Evolutionary conservation across 768 basidiomycete genomes (phyloP).

Genomic region (Suillus decipiens): DNA sequence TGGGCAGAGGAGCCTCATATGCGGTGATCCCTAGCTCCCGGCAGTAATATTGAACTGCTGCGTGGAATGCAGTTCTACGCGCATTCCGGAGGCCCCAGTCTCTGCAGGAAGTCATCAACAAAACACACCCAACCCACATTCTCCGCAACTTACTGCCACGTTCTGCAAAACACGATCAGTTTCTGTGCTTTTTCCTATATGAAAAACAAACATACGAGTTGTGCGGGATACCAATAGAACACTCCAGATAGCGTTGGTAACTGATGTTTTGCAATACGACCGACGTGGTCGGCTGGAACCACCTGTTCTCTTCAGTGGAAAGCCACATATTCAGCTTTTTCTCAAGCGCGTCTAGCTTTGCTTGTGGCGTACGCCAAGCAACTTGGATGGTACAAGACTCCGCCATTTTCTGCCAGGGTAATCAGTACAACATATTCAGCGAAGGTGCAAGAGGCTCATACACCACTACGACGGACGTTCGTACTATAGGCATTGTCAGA

Average conservation of each 20-base stretch:
- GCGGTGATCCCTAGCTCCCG: constrained; percentile 67
- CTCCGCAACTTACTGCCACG: constrained; percentile 34
- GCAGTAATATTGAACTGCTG: constrained; percentile 73
- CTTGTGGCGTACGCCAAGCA: constrained; percentile 72
- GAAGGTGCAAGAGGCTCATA: constrained; percentile 28
- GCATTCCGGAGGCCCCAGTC: constrained; percentile 65
- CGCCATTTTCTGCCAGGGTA: constrained; percentile 54
- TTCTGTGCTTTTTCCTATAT: neutral
- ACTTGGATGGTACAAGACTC: constrained; percentile 71
- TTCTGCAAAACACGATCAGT: constrained; percentile 22
- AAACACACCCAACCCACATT: neutral
- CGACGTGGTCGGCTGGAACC: constrained; percentile 71
- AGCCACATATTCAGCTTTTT: constrained; percentile 73
- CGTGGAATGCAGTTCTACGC: constrained; percentile 78
- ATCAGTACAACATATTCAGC: constrained; percentile 12
- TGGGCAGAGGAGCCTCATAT: constrained; percentile 59
- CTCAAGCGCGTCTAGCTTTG: constrained; percentile 72
- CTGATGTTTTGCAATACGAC: constrained; percentile 64
- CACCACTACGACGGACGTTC: constrained; percentile 74
- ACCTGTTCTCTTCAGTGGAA: constrained; percentile 74
- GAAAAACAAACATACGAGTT: constrained; percentile 40
- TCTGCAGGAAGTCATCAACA: constrained; percentile 20
- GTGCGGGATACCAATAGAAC: constrained; percentile 66
- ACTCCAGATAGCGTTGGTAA: constrained; percentile 64
- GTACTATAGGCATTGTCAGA: constrained; percentile 40